Base-by-base conservation (phyloP, 371 early-diverging fungal genomes). In the Mortierella sp. region DNA sequence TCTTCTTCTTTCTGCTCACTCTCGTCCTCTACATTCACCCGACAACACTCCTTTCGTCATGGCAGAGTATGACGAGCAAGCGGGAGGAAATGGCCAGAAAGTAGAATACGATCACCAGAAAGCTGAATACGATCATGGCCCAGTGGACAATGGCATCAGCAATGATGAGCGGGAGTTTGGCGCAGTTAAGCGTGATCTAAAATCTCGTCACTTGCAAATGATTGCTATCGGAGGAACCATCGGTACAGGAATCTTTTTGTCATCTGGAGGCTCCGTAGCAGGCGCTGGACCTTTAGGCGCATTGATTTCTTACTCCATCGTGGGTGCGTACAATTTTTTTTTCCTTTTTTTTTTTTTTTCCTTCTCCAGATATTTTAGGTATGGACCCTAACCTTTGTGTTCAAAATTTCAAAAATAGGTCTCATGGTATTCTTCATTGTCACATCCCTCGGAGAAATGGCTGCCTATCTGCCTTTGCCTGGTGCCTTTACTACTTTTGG, bases 401-500 rank as follows among this genome's bases (percentile, higher is more conserved):
- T 4, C 2, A 0, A 29, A 26, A 42, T 32, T 23, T n/a, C 32
- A n/a, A 13, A 10, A 55, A 58, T 37, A 79, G 70, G 74, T 23
- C 54, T 45, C n/a, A 91, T 95, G 92, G 94, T 96, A 0, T 96
- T 90, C 73, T 94, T 93, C 64, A 91, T 95, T 63, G 89, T 93
- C 84, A 92, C 93, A 43, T 91, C 90, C 56, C 85, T 96, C 60
- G 96, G 95, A 64, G 97, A 96, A 82, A 94, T 97, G 93, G 86
- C 95, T 12, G 92, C 96, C 0, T 89, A 88, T 60, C 84, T 95
- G 35, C 95, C 97, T 1, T 88, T 94, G 2, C 87, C 95, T 8
- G 97, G 96, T 10, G 89, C 94, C 22, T 95, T 97, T 86, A 93
- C 93, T 56, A 89, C 90, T 12, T 94, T 93, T 84, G 95, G 92